Conservation (phyloP, 768 basidiomycete genomes). For the Suillus lakei region DNA sequence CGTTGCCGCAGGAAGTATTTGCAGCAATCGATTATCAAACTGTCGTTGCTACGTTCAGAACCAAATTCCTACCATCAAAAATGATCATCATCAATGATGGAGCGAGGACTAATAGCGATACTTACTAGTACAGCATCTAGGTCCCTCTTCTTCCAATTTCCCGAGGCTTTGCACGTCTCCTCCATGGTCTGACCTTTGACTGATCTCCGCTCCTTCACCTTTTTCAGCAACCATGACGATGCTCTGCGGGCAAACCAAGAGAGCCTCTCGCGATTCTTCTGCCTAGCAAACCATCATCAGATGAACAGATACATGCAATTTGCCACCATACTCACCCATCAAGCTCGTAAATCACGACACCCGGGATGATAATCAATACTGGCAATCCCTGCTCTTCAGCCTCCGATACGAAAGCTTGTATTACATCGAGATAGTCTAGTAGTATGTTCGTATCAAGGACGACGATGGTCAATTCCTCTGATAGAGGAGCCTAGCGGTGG, state of each 20-base stretch:
- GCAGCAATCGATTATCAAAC: conserved; percentile 78
- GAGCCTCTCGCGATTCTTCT: conserved; percentile 44
- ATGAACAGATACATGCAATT: conserved; percentile 4
- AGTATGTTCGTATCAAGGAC: conserved; percentile 84
- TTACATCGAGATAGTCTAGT: conserved; percentile 64
- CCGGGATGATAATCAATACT: conserved; percentile 71
- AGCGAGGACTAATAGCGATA: background rate
- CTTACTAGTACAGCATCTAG: conserved; percentile 46
- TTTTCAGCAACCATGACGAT: conserved; percentile 68
- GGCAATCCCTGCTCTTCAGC: conserved; percentile 53
- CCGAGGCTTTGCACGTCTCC: conserved; percentile 63
- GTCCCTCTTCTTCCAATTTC: conserved; percentile 62
- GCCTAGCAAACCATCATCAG: conserved; percentile 28
- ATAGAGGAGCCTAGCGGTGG: conserved; percentile 43
- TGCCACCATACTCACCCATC: conserved; percentile 56
- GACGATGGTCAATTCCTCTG: conserved; percentile 50
- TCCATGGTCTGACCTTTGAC: conserved; percentile 66
- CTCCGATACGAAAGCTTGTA: conserved; percentile 69
- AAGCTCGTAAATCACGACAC: conserved; percentile 76
- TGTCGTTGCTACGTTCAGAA: conserved; percentile 60
- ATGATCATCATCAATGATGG: conserved; percentile 1
- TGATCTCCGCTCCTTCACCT: conserved; percentile 57
- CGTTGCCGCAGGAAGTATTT: conserved; percentile 55
- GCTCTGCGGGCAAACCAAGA: conserved; percentile 74
- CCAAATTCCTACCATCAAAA: conserved; percentile 20